Base-by-base conservation (phyloP, 1,139 yeast genomes). In the Candida dubliniensis region DNA sequence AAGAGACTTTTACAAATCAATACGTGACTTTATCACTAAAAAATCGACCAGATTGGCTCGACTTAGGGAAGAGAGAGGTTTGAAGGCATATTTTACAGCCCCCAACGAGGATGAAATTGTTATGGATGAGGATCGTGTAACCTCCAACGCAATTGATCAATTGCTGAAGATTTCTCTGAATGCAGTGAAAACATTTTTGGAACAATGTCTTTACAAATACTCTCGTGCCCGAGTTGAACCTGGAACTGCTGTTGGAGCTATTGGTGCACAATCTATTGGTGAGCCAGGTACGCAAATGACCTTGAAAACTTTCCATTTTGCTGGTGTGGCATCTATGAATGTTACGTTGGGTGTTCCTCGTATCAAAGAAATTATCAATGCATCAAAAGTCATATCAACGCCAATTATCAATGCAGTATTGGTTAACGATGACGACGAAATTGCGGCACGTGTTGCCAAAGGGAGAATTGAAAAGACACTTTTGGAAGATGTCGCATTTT, bases 281-380 rank as follows among this genome's bases (percentile, higher is more conserved):
- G 99, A 93, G 67, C 99, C 99, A 42, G 99, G 99, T 26, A 93
- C 99, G 26, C 99, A 93, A 71, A 93, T 93, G 99, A 93, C 99
- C 0, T 80, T 93, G 71, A 93, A 93, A 65, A 93, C 99, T 57
- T 95, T 95, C 96, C 99, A 95, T 77, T 95, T 91, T 77, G 99
- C 99, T 27, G 99, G 99, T 87, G 99, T 95, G 50, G 93, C 98
- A 34, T 91, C 98, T 9, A 95, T 93, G 84, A 95, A 95, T 67
- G 99, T 95, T 48, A 95, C 99, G 5, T 82, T 95, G 58, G 99
- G 99, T 81, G 99, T 95, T 63, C 99, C 99, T 54, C 95, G 99
- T 78, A 80, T 95, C 69, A 95, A 95, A 81, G 99, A 95, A 76
- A 95, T 95, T 81, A 93, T 93, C 63, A 95, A 93, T 66, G 99